Evolutionary conservation across 2,329 filamentous ascomycete genomes (phyloP), one percentile per base, ranked within the genome.

Genomic region (Zasmidium cellare): DNA sequence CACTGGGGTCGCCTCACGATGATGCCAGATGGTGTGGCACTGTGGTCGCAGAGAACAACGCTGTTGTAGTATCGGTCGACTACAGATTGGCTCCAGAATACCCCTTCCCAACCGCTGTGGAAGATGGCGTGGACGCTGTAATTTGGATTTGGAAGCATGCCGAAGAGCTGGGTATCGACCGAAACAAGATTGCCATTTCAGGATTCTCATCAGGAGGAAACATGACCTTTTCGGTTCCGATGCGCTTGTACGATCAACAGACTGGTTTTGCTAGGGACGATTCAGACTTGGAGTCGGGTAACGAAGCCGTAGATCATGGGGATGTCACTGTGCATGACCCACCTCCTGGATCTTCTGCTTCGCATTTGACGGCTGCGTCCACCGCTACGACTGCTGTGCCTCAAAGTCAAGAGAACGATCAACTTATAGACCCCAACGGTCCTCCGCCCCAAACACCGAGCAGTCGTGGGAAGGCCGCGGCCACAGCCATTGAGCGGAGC

Each of bases 131-230:
- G 6, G 84, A 85, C 57, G 83, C 84, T 1, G 72, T 88, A 19
- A 73, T 86, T 3, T 86, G 83, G 70, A 76, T 87, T 3, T 79
- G 83, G 31, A 72, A 79, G 25, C 75, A 87, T 65, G 82, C 84
- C 0, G 72, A 77, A 3, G 81, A 85, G 52, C 71, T 87, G 28
- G 78, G 80, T 38, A 75, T 88, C 41, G 84, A 87, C 66, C 71
- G 79, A 1, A 78, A 80, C 25, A 82, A 83, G 53, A 80, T 87
- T 50, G 81, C 80, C 1, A 72, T 87, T 3, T 83, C 80, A 23
- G 85, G 85, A 20, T 88, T 88, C 73, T 86, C 83, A 1, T 84
- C 83, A 0, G 85, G 85, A 2, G 85, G 80, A 19, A 87, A 87
- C 69, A 80, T 87, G 72, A 79, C 80, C 44, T 83, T 87, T 61